Conservation (phyloP, 495 filamentous ascomycete species). For the Aspergillus egyptiacus region DNA sequence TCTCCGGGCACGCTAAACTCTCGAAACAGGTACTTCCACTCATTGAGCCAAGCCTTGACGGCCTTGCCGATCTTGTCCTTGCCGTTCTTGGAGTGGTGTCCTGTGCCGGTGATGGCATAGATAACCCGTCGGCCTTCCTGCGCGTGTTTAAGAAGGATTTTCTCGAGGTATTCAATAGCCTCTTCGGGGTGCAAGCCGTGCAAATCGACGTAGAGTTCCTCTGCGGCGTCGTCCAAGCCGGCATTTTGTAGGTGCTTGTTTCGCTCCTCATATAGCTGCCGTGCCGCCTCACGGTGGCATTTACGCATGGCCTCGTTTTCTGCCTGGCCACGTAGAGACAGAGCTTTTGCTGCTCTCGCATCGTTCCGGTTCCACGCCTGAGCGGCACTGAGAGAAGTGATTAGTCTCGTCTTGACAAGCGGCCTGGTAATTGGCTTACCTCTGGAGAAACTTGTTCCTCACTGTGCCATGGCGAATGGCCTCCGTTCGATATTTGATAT, state of each 20-base stretch:
- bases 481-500: constrained; percentile 87
- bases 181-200: constrained; percentile 97
- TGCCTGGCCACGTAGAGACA: constrained; percentile 87
- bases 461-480: constrained; percentile 94
- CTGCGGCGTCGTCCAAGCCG: constrained; percentile 36
- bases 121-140: constrained; percentile 63
- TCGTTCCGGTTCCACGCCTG: constrained; percentile 99
- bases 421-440: constrained; percentile 51
- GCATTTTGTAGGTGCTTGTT: constrained; percentile 59
- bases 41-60: constrained; percentile 81
- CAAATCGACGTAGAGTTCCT: constrained; percentile 89
- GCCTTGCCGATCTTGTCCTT: constrained; percentile 98
- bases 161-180: constrained; percentile 89
- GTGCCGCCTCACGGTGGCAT: constrained; percentile 90
- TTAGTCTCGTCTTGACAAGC: constrained; percentile 22
- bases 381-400: constrained; percentile 62
- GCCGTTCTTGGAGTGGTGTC: constrained; percentile 96
- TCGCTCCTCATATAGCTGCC: constrained; percentile 87
- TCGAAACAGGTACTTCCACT: constrained; percentile 92
- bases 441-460: constrained; percentile 95
- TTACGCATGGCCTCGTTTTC: constrained; percentile 98
- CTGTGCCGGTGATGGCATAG: constrained; percentile 94
- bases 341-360: constrained; percentile 89
- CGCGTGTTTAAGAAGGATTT: constrained; percentile 73
- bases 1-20: constrained; percentile 96